phyloP scores from a whole-genome alignment of 2,329 filamentous ascomycete species.

The Monilinia fructigena region DNA sequence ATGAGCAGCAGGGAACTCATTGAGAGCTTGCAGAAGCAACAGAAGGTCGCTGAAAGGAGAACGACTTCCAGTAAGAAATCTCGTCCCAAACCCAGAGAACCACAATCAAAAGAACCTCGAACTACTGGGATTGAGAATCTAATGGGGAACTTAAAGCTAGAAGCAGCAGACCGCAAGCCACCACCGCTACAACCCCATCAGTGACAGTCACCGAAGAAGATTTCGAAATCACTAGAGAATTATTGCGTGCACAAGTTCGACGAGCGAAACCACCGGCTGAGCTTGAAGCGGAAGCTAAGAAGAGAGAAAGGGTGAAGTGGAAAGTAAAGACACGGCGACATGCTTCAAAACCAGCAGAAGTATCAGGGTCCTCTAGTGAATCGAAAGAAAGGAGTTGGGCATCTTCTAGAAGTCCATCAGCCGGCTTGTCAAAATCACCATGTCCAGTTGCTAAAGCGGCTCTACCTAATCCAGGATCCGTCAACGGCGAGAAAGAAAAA shows the following conservation, averaged over 20 bases:
- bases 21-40: constrained; percentile 30
- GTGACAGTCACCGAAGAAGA: constrained; percentile 25
- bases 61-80: constrained; percentile 27
- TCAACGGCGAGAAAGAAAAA: background rate
- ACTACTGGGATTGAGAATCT: constrained; percentile 32
- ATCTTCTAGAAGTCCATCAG: background rate
- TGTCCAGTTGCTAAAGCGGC: background rate
- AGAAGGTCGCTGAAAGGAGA: constrained; percentile 27
- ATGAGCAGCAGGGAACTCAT: constrained; percentile 37
- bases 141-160: constrained; percentile 37
- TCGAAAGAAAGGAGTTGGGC: background rate
- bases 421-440: background rate
- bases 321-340: constrained; percentile 38
- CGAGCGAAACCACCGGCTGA: constrained; percentile 22
- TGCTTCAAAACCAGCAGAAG: constrained; percentile 29
- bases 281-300: constrained; percentile 24
- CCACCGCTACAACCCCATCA: constrained; percentile 4
- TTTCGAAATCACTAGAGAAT: constrained; percentile 23
- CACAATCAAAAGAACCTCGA: constrained; percentile 22
- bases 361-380: background rate
- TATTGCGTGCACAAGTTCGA: constrained; percentile 26
- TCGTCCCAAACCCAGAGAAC: constrained; percentile 26
- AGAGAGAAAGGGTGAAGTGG: constrained; percentile 36
- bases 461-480: background rate
- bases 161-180: constrained; percentile 21